Base-by-base conservation (phyloP, 2,329 filamentous ascomycete species). In the Talaromyces sp. region DNA sequence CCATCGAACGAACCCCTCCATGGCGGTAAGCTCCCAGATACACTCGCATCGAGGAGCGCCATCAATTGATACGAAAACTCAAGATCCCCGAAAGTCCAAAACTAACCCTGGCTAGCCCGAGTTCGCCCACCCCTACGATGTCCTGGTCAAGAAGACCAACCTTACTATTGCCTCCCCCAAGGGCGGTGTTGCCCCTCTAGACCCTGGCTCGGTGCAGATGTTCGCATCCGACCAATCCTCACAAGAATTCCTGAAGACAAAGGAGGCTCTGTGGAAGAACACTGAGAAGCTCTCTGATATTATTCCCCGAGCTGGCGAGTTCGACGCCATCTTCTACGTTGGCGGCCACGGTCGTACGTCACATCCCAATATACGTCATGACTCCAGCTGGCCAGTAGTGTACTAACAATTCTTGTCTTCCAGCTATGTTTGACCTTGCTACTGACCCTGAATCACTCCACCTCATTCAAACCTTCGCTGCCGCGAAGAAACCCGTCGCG, bases 121-220 rank as follows among this genome's bases (percentile, higher is more conserved):
- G 66, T 76, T 88, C 50, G 82, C 86, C 43, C 86, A 88, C 72
- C 85, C 86, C 14, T 83, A 85, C 71, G 75, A 85, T 45, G 77
- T 82, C 54, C 79, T 88, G 40, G 64, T 76, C 33, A 76, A 77
- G 60, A 80, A 83, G 63, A 74, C 73, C 56, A 78, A 83, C 42
- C 64, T 88, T 33, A 77, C 77, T 51, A 74, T 86, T 33, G 85
- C 84, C 53, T 88, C 86, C 0, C 85, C 86, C 48, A 77, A 78
- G 39, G 86, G 86, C 57, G 85, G 85, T 57, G 74, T 74, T 13
- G 80, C 86, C 0, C 85, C 85, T 0, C 77, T 88, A 0, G 85
- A 88, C 75, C 83, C 80, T 0, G 54, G 46, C 59, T 88, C 78
- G 1, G 75, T 87, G 43, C 75, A 85, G 52, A 66, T 72, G 55